phyloP scores from a whole-genome alignment of 2,329 filamentous ascomycete species.

The Chaetothyriales sp. region DNA sequence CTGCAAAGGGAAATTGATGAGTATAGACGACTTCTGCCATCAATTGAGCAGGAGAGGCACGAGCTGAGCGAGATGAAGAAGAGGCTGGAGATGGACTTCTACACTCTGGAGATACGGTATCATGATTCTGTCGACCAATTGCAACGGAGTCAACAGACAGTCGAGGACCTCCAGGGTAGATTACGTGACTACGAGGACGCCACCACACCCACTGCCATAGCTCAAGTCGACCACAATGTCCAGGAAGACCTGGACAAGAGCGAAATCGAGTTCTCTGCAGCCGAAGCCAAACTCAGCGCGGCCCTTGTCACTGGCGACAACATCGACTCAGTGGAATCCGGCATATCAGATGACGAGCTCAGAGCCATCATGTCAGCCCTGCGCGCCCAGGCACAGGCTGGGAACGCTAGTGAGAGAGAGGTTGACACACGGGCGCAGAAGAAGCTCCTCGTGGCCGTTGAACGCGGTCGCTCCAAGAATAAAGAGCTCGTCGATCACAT shows the following conservation, averaged over 20 bases:
- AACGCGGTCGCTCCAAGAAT: constrained; percentile 14
- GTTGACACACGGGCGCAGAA: constrained; percentile 14
- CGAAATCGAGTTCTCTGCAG: constrained; percentile 5
- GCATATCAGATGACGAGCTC: constrained; percentile 17
- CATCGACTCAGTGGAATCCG: background rate
- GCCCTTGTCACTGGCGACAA: constrained; percentile 10
- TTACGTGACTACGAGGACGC: constrained; percentile 17
- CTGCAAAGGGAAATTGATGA: constrained; percentile 19
- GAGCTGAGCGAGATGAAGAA: constrained; percentile 37
- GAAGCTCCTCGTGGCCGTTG: constrained; percentile 14
- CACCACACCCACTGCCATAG: constrained; percentile 3
- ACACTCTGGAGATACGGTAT: constrained; percentile 32
- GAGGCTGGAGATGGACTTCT: constrained; percentile 36
- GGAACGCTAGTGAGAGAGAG: constrained; percentile 12
- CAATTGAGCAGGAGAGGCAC: constrained; percentile 35
- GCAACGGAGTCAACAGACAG: constrained; percentile 14
- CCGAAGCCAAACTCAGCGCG: constrained; percentile 15
- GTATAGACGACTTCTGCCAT: constrained; percentile 32
- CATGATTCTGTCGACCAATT: constrained; percentile 31
- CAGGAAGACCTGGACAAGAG: background rate
- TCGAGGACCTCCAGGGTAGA: constrained; percentile 17
- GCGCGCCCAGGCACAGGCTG: constrained; percentile 15
- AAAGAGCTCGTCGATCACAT: constrained; percentile 11
- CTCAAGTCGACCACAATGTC: constrained; percentile 6
- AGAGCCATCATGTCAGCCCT: constrained; percentile 18